Percentiles rank a stretch among this genome's conserved stretches.
Conservation (phyloP, 805 yeast species). For the Pichia nanzhaoensis region DNA sequence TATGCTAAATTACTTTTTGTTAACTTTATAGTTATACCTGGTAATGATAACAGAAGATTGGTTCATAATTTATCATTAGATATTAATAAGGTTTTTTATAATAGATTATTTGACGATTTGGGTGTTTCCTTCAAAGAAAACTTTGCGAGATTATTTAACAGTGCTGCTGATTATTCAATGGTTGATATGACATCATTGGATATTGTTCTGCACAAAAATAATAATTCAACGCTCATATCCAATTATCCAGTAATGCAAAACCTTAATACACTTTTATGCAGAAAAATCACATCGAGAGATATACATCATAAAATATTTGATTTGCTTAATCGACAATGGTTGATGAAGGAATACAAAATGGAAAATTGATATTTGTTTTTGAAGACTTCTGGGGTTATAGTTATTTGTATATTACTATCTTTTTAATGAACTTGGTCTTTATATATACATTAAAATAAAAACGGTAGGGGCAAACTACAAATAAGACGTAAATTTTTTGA, state of each 20-base stretch:
- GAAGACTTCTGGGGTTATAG: neutral
- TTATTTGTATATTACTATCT: neutral
- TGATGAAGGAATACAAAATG: conserved; percentile 7
- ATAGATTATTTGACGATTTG: conserved; percentile 18
- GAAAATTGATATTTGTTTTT: conserved; percentile 2
- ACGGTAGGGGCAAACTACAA: no score
- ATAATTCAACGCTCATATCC: conserved; percentile 5
- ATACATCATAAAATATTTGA: conserved; percentile 30
- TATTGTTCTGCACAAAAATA: conserved; percentile 14
- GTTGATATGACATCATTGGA: conserved; percentile 26
- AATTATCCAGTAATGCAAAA: neutral
- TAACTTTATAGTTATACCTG: conserved; percentile 24
- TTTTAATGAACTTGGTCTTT: neutral
- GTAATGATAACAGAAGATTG: conserved; percentile 20
- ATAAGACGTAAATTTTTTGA: no score
- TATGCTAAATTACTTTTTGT: conserved; percentile 28
- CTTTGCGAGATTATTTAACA: conserved; percentile 10
- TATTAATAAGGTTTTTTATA: conserved; percentile 18
- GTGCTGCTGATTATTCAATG: conserved; percentile 7
- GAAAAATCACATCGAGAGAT: conserved; percentile 3
- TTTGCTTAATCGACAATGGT: conserved; percentile 19
- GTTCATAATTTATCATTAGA: conserved; percentile 18
- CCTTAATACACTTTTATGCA: neutral
- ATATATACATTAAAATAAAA: no score
- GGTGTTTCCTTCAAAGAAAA: conserved; percentile 5